Conservation (phyloP, 495 filamentous ascomycete genomes). For the Xylaria venustula region DNA sequence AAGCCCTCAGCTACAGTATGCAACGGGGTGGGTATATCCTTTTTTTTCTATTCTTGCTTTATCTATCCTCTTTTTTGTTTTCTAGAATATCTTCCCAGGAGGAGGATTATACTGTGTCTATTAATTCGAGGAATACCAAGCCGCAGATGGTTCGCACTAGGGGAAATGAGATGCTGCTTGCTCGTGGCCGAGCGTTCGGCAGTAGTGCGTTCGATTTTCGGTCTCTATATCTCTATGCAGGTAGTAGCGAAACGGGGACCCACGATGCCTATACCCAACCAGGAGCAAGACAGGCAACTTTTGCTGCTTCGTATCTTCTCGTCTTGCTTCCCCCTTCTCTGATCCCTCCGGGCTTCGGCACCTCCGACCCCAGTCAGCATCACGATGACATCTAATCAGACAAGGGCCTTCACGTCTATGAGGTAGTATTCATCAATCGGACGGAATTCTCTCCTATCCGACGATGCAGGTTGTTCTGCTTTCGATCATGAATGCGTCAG, state of each 20-base stretch:
- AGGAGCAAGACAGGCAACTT: too few species aligned
- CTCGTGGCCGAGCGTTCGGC: constrained; percentile 6
- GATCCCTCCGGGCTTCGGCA: not conserved
- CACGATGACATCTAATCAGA: constrained; percentile 9
- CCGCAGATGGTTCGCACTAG: constrained; percentile 3
- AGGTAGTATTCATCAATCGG: not conserved
- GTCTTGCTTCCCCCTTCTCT: too few species aligned
- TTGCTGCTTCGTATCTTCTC: too few species aligned
- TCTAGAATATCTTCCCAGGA: not conserved
- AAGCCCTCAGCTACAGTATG: not conserved
- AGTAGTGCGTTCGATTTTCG: not conserved
- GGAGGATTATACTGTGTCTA: not conserved
- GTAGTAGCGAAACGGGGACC: too few species aligned
- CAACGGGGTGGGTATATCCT: not conserved
- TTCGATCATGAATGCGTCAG: constrained; percentile 11
- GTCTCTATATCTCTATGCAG: too few species aligned
- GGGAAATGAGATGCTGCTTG: constrained; percentile 7
- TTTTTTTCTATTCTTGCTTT: too few species aligned
- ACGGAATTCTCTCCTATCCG: not conserved
- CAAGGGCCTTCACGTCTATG: not conserved
- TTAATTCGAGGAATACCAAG: constrained; percentile 1
- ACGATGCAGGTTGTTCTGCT: constrained; percentile 8
- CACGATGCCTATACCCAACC: too few species aligned
- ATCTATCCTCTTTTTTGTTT: too few species aligned
- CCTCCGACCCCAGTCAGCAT: not conserved